A percentile compares a stretch with the other conserved stretches of the same genome.
These are phyloP conservation scores for Combretum micranthum DNA, from an alignment of 345 rosid species.

Conservation along the genomic window DNA sequence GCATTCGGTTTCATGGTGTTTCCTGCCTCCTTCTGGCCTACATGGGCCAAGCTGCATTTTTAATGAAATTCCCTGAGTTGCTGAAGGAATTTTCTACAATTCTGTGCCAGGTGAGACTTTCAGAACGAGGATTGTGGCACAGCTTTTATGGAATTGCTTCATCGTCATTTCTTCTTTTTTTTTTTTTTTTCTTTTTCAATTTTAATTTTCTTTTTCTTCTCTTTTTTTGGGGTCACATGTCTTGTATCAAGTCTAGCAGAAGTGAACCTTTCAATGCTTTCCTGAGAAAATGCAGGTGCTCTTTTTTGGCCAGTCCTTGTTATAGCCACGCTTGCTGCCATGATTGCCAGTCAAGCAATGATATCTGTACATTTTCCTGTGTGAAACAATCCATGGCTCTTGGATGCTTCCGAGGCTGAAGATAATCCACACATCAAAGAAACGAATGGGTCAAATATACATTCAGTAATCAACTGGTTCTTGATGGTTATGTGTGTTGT, in stretches of 20 bases:
- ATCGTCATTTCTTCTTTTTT: not conserved
- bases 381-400: constrained; percentile 97
- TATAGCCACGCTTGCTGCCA: constrained; percentile 80
- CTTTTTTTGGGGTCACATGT: constrained; percentile 10
- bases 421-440: constrained; percentile 88
- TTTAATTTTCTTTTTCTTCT: too few species aligned
- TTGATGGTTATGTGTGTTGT: constrained; percentile 85
- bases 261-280: too few species aligned
- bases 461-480: constrained; percentile 84
- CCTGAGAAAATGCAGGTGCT: constrained; percentile 32
- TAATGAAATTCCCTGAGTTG: constrained; percentile 53
- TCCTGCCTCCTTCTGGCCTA: constrained; percentile 90
- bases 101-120: constrained; percentile 76
- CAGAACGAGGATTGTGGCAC: not conserved
- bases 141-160: not conserved
- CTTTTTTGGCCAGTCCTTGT: constrained; percentile 92
- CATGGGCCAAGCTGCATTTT: constrained; percentile 92
- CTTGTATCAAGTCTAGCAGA: too few species aligned
- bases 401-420: constrained; percentile 93
- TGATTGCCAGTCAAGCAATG: constrained; percentile 99
- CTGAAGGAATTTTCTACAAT: constrained; percentile 66
- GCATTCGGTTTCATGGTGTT: constrained; percentile 83
- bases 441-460: constrained; percentile 86
- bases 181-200: too few species aligned
- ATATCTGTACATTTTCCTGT: constrained; percentile 93